Evolutionary conservation across 1,284 basidiomycete species (phyloP), one percentile per base, ranked within the genome.

Genomic region (Ceratobasidium sp.): DNA sequence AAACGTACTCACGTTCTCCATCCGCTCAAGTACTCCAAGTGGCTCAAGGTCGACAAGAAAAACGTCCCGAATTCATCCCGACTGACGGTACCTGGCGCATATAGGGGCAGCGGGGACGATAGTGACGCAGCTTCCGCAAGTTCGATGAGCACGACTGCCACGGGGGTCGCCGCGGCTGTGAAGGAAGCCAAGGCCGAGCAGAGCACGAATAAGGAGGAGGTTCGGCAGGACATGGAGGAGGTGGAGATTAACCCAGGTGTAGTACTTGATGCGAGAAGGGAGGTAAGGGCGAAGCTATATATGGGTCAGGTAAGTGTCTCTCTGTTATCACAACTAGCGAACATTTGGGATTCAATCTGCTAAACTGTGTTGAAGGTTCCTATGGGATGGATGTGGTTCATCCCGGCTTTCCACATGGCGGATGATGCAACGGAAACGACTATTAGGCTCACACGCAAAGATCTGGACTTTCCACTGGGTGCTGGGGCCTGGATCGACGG

Each of bases 301-400:
- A 88, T 94, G 83, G 94, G 92, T 42, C 89, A 92, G 87, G 92
- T 92, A 80, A 79, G 87, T 75, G 20, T 18, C 58, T 77, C 28
- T 53, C 42, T 20, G 1, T 23, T 20, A 33, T 33, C 20, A 9
- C 39, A 33, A 12, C 28, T 33, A 28, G 20, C 18, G 15, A 39
- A 61, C 6, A 20, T 40, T 40, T 49, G 40, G 66, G 1, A 51
- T 49, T 49, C 23, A 51, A 23, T 49, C 12, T 28, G 42, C 64
- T 53, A 39, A 26, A 28, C 28, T 20, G 44, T 10, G 26, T 15
- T 46, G 7, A 83, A 94, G 88, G 87, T 94, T 0, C 91, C 93
- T 81, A 90, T 96, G 84, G 91, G 93, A 39, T 96, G 94, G 94
- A 84, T 91, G 73, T 95, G 94, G 95, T 88, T 95, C 82, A 90